Percentiles rank a stretch among this genome's conserved stretches.
These are phyloP conservation scores for Eremothecium sinecaudum DNA, from an alignment of 1,139 yeast species.

Conservation along the genomic window DNA sequence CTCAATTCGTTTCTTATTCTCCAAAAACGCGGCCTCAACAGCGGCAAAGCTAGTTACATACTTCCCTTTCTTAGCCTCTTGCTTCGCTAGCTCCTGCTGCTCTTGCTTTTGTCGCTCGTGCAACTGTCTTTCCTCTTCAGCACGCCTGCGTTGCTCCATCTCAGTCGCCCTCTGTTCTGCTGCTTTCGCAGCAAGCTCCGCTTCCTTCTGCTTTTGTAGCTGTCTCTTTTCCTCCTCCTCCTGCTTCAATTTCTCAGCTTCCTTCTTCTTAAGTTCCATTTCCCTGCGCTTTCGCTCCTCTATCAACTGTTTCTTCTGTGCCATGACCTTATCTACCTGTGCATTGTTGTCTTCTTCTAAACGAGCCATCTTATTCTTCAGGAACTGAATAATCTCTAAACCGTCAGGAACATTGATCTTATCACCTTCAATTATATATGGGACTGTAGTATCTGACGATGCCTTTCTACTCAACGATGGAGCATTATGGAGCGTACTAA, in stretches of 20 bases:
- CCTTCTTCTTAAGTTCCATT: conserved; percentile 13
- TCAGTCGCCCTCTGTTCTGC: conserved; percentile 10
- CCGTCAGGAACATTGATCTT: not conserved
- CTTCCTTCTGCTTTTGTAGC: conserved; percentile 10
- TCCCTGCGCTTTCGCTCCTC: conserved; percentile 13
- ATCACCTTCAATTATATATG: not conserved
- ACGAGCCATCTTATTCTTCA: conserved; percentile 8
- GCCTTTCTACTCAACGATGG: not conserved
- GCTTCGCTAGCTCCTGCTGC: conserved; percentile 9
- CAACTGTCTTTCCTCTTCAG: conserved; percentile 8
- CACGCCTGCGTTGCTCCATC: conserved; percentile 10
- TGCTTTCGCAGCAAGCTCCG: conserved; percentile 12
- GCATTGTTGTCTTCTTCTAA: conserved; percentile 9
- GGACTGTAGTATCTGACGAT: not conserved
- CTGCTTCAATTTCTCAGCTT: conserved; percentile 12
- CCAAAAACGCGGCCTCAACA: conserved; percentile 41
- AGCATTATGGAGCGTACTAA: not conserved
- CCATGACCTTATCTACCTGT: conserved; percentile 11
- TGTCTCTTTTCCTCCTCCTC: conserved; percentile 13
- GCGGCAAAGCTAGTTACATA: conserved; percentile 32
- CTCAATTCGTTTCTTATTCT: conserved; percentile 46
- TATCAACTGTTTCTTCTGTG: conserved; percentile 11
- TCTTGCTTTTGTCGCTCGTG: conserved; percentile 7
- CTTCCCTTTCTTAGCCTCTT: conserved; percentile 9
- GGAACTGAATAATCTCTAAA: not conserved